Evolutionary conservation across 139 green algal species (phyloP).

Genomic region (Closterium sp.): DNA sequence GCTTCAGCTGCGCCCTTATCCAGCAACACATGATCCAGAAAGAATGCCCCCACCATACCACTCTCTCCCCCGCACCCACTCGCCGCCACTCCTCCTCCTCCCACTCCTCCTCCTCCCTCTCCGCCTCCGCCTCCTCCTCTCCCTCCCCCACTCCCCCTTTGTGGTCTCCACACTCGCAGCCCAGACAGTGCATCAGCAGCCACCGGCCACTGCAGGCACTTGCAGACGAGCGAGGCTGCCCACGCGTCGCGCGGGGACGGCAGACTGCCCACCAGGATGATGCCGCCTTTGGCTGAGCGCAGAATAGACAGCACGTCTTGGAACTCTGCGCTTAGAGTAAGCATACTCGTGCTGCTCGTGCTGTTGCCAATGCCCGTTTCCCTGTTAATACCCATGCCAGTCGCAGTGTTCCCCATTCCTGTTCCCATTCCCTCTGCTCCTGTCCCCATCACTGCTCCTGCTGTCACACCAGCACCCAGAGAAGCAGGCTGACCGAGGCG

Average conservation of each 20-base stretch:
- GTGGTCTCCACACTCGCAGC: conserved; percentile 37
- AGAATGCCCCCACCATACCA: background rate
- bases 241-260: conserved; percentile 56
- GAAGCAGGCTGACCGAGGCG: background rate
- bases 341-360: background rate
- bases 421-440: background rate
- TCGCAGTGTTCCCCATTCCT: background rate
- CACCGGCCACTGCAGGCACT: background rate
- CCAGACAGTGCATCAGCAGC: conserved; percentile 67
- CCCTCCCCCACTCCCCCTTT: background rate
- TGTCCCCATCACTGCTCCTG: background rate
- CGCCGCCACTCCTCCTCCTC: background rate
- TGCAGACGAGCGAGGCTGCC: conserved; percentile 51
- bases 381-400: background rate
- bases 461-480: background rate
- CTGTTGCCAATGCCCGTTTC: background rate
- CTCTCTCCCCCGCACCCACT: background rate
- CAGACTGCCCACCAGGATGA: conserved; percentile 82
- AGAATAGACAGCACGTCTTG: conserved; percentile 5
- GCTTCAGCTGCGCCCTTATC: conserved; percentile 1
- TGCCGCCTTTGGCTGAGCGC: conserved; percentile 46
- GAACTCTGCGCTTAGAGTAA: background rate
- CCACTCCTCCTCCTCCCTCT: background rate
- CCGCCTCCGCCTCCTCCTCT: background rate
- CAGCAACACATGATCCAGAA: conserved; percentile 55